phyloP scores from a whole-genome alignment of 345 rosid species.

The Salix suchowensis region DNA sequence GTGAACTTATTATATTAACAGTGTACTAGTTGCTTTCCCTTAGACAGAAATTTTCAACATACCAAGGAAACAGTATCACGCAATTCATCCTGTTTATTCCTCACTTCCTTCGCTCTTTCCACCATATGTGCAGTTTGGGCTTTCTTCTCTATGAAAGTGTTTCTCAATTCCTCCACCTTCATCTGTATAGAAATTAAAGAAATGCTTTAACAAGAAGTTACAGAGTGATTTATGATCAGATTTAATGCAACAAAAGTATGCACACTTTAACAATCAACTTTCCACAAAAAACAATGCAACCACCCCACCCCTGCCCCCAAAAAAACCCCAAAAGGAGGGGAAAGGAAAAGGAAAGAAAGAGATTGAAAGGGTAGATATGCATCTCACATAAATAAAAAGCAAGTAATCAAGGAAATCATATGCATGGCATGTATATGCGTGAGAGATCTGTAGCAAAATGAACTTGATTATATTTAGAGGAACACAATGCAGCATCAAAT shows the following conservation, averaged over 20 bases:
- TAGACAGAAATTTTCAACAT: conserved; percentile 12
- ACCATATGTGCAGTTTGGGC: conserved; percentile 57
- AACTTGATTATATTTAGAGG: not conserved
- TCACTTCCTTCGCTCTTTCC: conserved; percentile 64
- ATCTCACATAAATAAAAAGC: too few relatives aligned
- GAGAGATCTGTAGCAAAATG: not conserved
- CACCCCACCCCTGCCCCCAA: too few relatives aligned
- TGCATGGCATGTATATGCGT: not conserved
- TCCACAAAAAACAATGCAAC: too few relatives aligned
- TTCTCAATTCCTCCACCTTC: conserved; percentile 51
- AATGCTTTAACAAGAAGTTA: not conserved
- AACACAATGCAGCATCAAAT: not conserved
- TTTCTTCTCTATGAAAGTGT: conserved; percentile 59
- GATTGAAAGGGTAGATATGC: too few relatives aligned
- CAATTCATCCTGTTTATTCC: conserved; percentile 58
- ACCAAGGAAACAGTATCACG: conserved; percentile 58
- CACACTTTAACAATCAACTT: not conserved
- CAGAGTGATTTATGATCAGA: not conserved
- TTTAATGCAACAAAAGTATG: not conserved
- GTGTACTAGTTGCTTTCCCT: too few relatives aligned
- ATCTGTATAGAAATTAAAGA: conserved; percentile 34
- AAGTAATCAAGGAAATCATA: not conserved
- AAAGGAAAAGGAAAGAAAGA: too few relatives aligned
- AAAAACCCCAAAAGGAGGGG: too few relatives aligned
- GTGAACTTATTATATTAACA: too few relatives aligned